phyloP scores from a whole-genome alignment of 306 rosid species.

The Gillenia trifoliata region DNA sequence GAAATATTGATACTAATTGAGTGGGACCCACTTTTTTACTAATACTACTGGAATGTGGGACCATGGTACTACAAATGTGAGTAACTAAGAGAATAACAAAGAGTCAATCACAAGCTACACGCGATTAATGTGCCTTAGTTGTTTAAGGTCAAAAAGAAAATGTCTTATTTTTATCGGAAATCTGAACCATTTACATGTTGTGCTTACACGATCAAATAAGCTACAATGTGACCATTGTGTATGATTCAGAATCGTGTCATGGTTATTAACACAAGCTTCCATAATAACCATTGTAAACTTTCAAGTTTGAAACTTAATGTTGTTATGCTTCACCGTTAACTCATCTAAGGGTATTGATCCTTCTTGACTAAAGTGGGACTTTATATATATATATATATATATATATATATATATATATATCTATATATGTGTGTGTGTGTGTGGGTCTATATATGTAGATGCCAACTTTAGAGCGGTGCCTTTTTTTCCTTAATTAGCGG shows the following conservation, averaged over 20 bases:
- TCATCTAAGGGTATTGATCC: neutral
- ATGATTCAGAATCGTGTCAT: neutral
- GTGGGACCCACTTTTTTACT: neutral
- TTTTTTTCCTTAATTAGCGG: neutral
- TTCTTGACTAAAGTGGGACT: neutral
- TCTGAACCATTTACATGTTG: neutral
- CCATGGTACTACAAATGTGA: neutral
- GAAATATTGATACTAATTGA: neutral
- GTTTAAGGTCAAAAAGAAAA: neutral
- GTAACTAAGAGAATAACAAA: neutral
- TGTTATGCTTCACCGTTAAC: neutral
- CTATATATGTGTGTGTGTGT: no score
- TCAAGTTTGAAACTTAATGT: neutral
- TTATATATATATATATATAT: neutral
- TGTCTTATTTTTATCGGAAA: neutral
- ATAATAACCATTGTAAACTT: neutral
- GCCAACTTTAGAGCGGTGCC: neutral
- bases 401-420: no score
- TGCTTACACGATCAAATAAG: neutral
- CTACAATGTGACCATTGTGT: neutral
- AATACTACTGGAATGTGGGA: neutral
- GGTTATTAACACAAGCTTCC: neutral
- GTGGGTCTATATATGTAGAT: neutral
- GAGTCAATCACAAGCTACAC: neutral
- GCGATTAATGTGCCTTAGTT: neutral